A percentile compares a stretch with the other conserved stretches of the same genome.
These are phyloP conservation scores for Teunomyces stri DNA, from an alignment of 805 yeast genomes.

Conservation along the genomic window DNA sequence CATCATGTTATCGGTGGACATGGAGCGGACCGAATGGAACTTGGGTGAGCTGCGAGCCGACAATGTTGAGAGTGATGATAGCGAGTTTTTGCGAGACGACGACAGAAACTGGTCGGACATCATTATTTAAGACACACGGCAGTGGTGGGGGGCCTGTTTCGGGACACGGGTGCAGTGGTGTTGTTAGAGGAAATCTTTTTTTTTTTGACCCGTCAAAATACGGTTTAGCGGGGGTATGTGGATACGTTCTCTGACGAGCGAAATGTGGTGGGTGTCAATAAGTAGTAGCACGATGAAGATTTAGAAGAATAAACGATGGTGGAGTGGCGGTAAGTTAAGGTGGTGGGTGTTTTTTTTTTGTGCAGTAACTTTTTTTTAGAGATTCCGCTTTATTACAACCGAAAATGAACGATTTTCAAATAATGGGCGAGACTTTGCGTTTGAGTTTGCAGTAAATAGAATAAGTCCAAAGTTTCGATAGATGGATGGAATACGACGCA, in stretches of 20 bases:
- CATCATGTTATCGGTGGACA: conserved; percentile 40
- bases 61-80: conserved; percentile 7
- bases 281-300: neutral
- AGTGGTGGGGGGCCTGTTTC: too few species aligned
- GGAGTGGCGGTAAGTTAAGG: neutral
- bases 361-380: neutral
- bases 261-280: neutral
- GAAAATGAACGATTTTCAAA: neutral
- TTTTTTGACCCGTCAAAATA: neutral
- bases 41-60: neutral
- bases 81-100: conserved; percentile 7
- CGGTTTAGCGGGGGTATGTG: neutral
- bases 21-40: conserved; percentile 14
- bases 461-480: neutral
- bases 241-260: neutral
- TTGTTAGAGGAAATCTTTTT: neutral
- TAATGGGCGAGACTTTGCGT: neutral
- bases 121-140: too few species aligned
- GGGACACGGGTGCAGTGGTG: neutral
- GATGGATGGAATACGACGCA: too few species aligned
- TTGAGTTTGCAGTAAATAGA: neutral
- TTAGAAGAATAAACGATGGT: neutral
- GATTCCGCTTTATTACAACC: conserved; percentile 1
- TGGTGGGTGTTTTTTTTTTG: neutral
- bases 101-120: conserved; percentile 5